Percentiles rank a stretch among this genome's conserved stretches.
phyloP scores from a whole-genome alignment of 176 grass and related monocot species.

The Paspalum vaginatum region DNA sequence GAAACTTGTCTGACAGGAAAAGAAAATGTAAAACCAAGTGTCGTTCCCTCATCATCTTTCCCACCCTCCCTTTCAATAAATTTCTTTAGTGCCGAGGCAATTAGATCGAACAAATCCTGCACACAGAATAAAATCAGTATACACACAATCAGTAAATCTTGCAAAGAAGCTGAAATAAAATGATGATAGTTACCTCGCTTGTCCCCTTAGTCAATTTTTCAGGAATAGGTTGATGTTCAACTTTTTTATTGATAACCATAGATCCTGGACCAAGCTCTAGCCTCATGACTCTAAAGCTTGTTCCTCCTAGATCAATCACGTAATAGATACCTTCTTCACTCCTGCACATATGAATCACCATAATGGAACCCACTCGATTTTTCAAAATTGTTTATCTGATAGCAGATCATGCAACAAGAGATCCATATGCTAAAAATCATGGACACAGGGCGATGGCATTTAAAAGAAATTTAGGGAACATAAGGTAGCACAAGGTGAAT shows the following conservation, averaged over 20 bases:
- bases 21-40: slow-evolving; percentile 94
- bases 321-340: slow-evolving; percentile 87
- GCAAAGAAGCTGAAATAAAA: slow-evolving; percentile 13
- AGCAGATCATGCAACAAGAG: background rate
- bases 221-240: slow-evolving; percentile 66
- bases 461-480: no score
- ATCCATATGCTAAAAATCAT: background rate
- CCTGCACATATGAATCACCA: slow-evolving; percentile 42
- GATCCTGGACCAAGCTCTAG: slow-evolving; percentile 69
- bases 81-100: slow-evolving; percentile 66
- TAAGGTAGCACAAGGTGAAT: no score
- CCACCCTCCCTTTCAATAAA: slow-evolving; percentile 69
- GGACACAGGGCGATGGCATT: background rate
- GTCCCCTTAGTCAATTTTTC: slow-evolving; percentile 66
- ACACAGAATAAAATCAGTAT: slow-evolving; percentile 28
- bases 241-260: slow-evolving; percentile 59
- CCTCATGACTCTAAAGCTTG: slow-evolving; percentile 85
- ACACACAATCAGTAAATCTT: background rate
- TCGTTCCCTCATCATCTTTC: slow-evolving; percentile 42
- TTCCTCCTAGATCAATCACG: slow-evolving; percentile 82
- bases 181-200: slow-evolving; percentile 60
- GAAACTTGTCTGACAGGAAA: slow-evolving; percentile 84
- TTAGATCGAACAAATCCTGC: slow-evolving; percentile 80
- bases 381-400: background rate
- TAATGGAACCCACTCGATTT: background rate